Percentiles rank a stretch among this genome's conserved stretches.
These are phyloP conservation scores for Vigna trinervia DNA, from an alignment of 306 rosid species.

Conservation along the genomic window DNA sequence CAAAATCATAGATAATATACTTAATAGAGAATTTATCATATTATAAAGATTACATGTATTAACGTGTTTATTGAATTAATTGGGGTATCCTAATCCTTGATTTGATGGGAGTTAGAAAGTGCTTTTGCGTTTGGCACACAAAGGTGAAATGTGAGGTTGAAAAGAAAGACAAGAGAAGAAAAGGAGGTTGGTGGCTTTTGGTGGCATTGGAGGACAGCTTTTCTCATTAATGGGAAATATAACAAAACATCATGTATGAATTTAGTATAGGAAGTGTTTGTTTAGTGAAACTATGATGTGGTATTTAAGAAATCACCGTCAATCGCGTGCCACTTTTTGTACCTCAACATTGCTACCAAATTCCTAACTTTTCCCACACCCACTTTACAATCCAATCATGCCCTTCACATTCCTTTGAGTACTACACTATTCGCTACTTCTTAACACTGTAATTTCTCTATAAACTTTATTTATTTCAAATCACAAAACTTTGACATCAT, in stretches of 20 bases:
- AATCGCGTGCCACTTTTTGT: slow-evolving; percentile 44
- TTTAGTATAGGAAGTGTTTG: too few species aligned
- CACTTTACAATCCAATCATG: slow-evolving; percentile 30
- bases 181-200: neutral
- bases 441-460: too few species aligned
- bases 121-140: neutral
- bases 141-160: neutral
- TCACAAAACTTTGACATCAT: neutral
- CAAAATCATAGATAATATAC: too few species aligned
- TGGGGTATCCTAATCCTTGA: neutral
- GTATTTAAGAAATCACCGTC: slow-evolving; percentile 51
- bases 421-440: too few species aligned
- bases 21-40: too few species aligned
- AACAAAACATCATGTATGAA: neutral
- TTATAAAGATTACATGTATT: too few species aligned
- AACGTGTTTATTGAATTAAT: too few species aligned
- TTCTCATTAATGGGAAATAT: neutral
- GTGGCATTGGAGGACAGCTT: neutral
- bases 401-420: neutral
- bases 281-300: neutral
- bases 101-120: slow-evolving; percentile 4
- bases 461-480: too few species aligned
- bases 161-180: neutral
- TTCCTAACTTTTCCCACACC: too few species aligned
- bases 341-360: too few species aligned